Evolutionary conservation across 345 rosid species (phyloP), one percentile per base, ranked within the genome.

Genomic region (Abelmoschus esculentus): DNA sequence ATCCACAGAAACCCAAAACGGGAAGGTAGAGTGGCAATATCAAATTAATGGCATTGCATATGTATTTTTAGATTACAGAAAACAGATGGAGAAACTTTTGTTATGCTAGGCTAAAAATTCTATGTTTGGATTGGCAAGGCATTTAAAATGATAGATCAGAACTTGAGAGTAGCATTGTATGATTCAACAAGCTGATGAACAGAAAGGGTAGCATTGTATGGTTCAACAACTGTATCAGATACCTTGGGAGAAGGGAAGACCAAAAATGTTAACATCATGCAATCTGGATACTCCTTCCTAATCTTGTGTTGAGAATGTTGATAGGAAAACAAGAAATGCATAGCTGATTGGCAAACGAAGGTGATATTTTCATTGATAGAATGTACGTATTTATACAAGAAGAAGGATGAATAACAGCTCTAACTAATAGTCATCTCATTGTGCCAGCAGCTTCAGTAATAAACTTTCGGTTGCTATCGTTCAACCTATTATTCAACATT

Each of bases 151-250:
- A 36, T 19, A 40, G 17, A 18, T 69, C 11, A 15, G 5, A 42
- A 57, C 64, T n/a, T n/a, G n/a, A n/a, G n/a, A n/a, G n/a, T n/a
- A n/a, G n/a, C n/a, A n/a, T n/a, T n/a, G n/a, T n/a, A n/a, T n/a
- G n/a, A n/a, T n/a, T n/a, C n/a, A n/a, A 70, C 73, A 57, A 58
- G 73, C 66, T 58, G 66, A 59, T 70, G 66, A 46, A 70, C 73
- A n/a, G 73, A 70, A 42, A 70, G 73, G 57, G 73, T 58, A 42
- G 66, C 66, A 42, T 70, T 58, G 66, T 70, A 58, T 29, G 73
- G 73, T 40, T 57, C 66, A 40, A 58, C 73, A 70, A 70, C 73
- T 13, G 73, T 70, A 58, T 69, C 72, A 18, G 64, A 69, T 8
- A 56, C 72, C 53, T 69, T 69, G 9, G 72, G 72, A 40, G 73